Percentiles rank a stretch among this genome's conserved stretches.
Evolutionary conservation across 352 stramenopile species (phyloP).

Genomic region (Detonula confervacea): DNA sequence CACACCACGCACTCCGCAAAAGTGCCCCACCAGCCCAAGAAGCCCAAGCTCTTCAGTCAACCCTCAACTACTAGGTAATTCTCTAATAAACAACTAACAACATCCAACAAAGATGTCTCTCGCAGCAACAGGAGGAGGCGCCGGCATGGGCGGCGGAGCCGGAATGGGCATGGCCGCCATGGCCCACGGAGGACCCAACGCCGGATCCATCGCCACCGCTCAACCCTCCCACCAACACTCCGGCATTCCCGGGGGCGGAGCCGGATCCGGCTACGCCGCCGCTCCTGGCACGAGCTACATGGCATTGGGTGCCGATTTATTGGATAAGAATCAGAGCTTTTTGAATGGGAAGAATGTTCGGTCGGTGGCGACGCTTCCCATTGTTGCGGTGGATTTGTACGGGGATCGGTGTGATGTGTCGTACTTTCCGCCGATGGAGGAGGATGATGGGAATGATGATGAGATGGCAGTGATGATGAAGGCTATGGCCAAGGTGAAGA

Average conservation of each 20-base stretch:
- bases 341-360: slow-evolving; percentile 64
- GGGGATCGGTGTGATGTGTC: slow-evolving; percentile 54
- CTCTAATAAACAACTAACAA: too few relatives aligned
- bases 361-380: slow-evolving; percentile 57
- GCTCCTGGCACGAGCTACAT: slow-evolving; percentile 38
- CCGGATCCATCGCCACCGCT: slow-evolving; percentile 39
- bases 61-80: too few relatives aligned
- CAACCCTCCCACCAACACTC: slow-evolving; percentile 23
- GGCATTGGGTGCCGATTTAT: slow-evolving; percentile 67
- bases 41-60: too few relatives aligned
- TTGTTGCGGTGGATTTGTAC: slow-evolving; percentile 81
- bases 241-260: slow-evolving; percentile 22
- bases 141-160: slow-evolving; percentile 40
- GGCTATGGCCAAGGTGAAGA: slow-evolving; percentile 25
- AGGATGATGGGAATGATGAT: slow-evolving; percentile 18
- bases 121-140: slow-evolving; percentile 63
- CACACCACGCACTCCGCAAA: too few relatives aligned
- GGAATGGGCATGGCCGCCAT: slow-evolving; percentile 61
- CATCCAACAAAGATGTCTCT: slow-evolving; percentile 85
- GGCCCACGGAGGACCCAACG: slow-evolving; percentile 63
- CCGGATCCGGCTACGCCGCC: slow-evolving; percentile 20
- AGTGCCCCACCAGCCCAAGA: too few relatives aligned
- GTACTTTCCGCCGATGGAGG: slow-evolving; percentile 63
- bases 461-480: slow-evolving; percentile 32
- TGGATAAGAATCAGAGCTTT: slow-evolving; percentile 75